Base-by-base conservation (phyloP, 2,329 filamentous ascomycete genomes). In the Aureobasidium leucospermi region DNA sequence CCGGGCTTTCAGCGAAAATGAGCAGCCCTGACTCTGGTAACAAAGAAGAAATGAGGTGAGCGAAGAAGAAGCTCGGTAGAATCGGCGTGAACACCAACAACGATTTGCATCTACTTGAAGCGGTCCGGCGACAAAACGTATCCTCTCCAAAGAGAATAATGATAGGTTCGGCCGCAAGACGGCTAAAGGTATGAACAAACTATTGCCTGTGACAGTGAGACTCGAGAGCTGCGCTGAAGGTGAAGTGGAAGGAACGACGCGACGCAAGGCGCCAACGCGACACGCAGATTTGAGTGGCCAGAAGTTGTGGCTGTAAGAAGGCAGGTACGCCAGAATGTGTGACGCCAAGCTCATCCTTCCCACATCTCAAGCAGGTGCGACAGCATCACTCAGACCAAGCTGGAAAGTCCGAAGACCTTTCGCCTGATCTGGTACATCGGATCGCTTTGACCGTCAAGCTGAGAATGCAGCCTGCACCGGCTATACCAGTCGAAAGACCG, bases 111-210 rank as follows among this genome's bases (percentile, higher is more conserved):
- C 38, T 42, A 53, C 51, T 28, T 38, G 9, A 29, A 43, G 51
- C 39, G 38, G 51, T 53, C 38, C 39, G 39, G 51, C 51, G 36
- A 34, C 51, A 53, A 53, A 31, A 43, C 51, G 51, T 53, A 43
- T 53, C 51, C 51, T 53, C 51, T 53, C 51, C 38, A n/a, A 32
- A 42, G 51, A 43, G 51, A 42, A 53, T 31, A 41, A 42, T 43
- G 51, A 42, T 34, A 53, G 28, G 51, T 53, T 16, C 36, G 51
- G 51, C 8, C 38, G 32, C 51, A 53, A 53, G 51, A 53, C 51
- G 38, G 51, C 51, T 13, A 19, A 34, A 43, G 51, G 28, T 52
- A 52, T 39, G 2, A 29, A 52, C 48, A 41, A 41, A 52, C 34
- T 52, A 41, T 52, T 52, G 36, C 13, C 48, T 41, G 48, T 39